These are phyloP conservation scores for Closterium sp. DNA, from an alignment of 139 green algal genomes.

Conservation along the genomic window DNA sequence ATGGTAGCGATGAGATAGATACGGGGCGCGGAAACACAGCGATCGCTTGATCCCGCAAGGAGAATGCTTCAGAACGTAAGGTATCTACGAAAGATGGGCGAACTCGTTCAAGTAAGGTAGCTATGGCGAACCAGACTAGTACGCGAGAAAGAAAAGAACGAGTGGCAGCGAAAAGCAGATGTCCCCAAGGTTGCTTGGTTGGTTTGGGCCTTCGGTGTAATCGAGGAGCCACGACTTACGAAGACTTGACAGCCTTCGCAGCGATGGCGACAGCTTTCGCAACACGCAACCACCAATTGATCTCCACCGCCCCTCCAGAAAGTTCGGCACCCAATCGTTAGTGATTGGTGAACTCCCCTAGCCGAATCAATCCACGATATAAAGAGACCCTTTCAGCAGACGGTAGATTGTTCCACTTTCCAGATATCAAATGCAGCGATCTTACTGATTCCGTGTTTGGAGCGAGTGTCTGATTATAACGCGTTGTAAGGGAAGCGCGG, in stretches of 20 bases:
- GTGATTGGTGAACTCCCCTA: neutral
- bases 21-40: neutral
- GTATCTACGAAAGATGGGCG: too few relatives aligned
- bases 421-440: neutral
- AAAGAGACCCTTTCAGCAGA: neutral
- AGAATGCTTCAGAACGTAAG: neutral
- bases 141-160: too few relatives aligned
- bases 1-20: neutral
- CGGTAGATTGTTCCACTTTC: neutral
- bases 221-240: neutral
- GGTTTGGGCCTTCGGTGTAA: neutral
- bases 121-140: too few relatives aligned
- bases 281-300: neutral
- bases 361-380: neutral
- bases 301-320: neutral
- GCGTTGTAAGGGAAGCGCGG: neutral
- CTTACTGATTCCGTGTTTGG: neutral
- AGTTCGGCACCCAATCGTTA: neutral
- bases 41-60: neutral
- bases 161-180: too few relatives aligned
- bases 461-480: neutral
- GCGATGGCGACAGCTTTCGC: neutral
- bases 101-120: too few relatives aligned
- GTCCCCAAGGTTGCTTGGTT: too few relatives aligned
- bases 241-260: neutral